Conservation (phyloP, 1,284 basidiomycete species). For the Pulveroboletus sp. region DNA sequence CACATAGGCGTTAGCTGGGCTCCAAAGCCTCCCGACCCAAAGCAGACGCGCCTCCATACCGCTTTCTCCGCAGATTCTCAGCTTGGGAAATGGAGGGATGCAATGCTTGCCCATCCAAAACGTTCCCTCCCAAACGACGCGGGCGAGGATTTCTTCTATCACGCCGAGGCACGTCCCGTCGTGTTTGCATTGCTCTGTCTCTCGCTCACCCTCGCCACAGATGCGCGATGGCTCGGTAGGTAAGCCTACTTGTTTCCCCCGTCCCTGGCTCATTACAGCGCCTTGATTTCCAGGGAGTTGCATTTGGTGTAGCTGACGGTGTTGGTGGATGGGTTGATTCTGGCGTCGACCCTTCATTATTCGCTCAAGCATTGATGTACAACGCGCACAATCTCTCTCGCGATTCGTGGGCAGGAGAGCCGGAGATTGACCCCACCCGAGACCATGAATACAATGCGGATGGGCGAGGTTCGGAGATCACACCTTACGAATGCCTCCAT, state of each 20-base stretch:
- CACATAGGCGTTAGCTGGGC: conserved; percentile 79
- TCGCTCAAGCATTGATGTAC: conserved; percentile 68
- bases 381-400: conserved; percentile 70
- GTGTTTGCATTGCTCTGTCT: background rate
- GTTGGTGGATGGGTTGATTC: conserved; percentile 74
- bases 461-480: conserved; percentile 70
- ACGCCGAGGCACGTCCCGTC: conserved; percentile 60
- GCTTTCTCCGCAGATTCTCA: conserved; percentile 64
- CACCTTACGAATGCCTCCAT: conserved; percentile 69
- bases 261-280: conserved; percentile 24
- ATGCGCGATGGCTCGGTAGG: conserved; percentile 78
- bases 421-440: conserved; percentile 55
- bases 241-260: conserved; percentile 32
- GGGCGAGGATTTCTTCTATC: conserved; percentile 81
- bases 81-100: conserved; percentile 76
- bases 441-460: conserved; percentile 48
- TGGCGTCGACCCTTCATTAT: conserved; percentile 82
- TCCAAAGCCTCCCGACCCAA: conserved; percentile 62
- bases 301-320: conserved; percentile 72
- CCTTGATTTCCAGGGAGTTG: conserved; percentile 59
- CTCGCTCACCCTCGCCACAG: conserved; percentile 38
- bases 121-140: conserved; percentile 48
- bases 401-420: conserved; percentile 72
- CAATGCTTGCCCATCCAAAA: conserved; percentile 52
- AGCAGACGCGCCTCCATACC: conserved; percentile 40